A percentile compares a stretch with the other conserved stretches of the same genome.
phyloP scores from a whole-genome alignment of 225 moss, liverwort and hornwort genomes.

The Anthoceros angustus region DNA sequence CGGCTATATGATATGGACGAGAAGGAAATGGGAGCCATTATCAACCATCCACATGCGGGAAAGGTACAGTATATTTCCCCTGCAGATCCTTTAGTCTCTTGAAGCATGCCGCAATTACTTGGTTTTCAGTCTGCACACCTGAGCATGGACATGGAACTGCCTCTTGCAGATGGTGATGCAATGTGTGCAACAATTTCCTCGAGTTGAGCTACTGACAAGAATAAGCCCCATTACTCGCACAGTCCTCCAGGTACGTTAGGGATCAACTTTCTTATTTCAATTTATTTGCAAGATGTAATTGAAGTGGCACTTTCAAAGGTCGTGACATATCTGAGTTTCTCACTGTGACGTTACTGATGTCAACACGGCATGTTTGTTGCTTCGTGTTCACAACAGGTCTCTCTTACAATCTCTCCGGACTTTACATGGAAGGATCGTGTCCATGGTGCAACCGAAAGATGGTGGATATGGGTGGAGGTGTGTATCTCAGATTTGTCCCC shows the following conservation, averaged over 20 bases:
- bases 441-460: slow-evolving; percentile 71
- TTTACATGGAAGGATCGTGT: slow-evolving; percentile 94
- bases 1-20: slow-evolving; percentile 90
- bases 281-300: neutral
- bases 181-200: slow-evolving; percentile 69
- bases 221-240: slow-evolving; percentile 97
- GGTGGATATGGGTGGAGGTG: slow-evolving; percentile 99
- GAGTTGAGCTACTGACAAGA: slow-evolving; percentile 63
- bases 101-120: neutral
- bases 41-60: slow-evolving; percentile 82
- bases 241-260: slow-evolving; percentile 54
- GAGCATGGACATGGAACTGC: neutral
- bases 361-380: neutral
- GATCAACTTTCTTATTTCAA: neutral
- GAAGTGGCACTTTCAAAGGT: no score
- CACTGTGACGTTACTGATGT: no score
- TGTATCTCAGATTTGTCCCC: slow-evolving; percentile 6
- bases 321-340: no score
- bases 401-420: slow-evolving; percentile 71
- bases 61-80: slow-evolving; percentile 35
- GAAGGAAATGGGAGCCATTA: slow-evolving; percentile 73
- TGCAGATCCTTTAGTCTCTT: neutral
- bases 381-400: slow-evolving; percentile 31
- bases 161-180: slow-evolving; percentile 67
- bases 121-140: slow-evolving; percentile 3